These are phyloP conservation scores for Cymbopogon citratus DNA, from an alignment of 176 grass and related monocot genomes.

Conservation along the genomic window DNA sequence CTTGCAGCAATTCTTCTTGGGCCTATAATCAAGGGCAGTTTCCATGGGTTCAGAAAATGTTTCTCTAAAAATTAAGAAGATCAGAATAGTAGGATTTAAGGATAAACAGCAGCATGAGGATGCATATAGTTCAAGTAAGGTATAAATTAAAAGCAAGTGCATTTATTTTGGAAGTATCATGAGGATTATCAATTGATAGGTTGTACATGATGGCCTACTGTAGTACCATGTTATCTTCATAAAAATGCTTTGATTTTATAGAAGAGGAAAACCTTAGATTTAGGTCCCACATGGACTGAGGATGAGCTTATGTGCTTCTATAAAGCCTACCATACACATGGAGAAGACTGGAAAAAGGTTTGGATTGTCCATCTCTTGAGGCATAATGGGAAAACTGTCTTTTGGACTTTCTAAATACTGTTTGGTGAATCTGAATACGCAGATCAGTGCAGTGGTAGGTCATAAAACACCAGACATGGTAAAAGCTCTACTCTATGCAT, in stretches of 20 bases:
- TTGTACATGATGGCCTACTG: background rate
- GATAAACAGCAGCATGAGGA: background rate
- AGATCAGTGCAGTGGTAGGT: slow-evolving; percentile 39
- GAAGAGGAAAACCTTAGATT: slow-evolving; percentile 36
- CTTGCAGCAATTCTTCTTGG: slow-evolving; percentile 22
- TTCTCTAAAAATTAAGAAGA: slow-evolving; percentile 21
- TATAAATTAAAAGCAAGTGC: slow-evolving; percentile 32
- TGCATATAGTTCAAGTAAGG: slow-evolving; percentile 31
- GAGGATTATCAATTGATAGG: slow-evolving; percentile 6
- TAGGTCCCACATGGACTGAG: slow-evolving; percentile 33
- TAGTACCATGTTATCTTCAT: background rate
- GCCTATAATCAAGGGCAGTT: background rate
- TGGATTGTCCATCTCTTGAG: background rate
- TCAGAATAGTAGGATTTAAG: slow-evolving; percentile 22
- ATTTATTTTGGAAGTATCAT: background rate
- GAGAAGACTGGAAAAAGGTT: slow-evolving; percentile 63
- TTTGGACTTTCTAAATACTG: background rate
- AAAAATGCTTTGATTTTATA: slow-evolving; percentile 15
- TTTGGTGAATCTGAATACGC: background rate
- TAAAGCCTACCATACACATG: slow-evolving; percentile 44
- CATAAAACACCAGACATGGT: slow-evolving; percentile 39
- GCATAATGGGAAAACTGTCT: background rate
- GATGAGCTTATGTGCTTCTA: slow-evolving; percentile 46
- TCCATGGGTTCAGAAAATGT: slow-evolving; percentile 34
- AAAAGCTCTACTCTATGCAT: slow-evolving; percentile 47